Base-by-base conservation (phyloP, 2,329 filamentous ascomycete genomes). In the Colletotrichum magnum region DNA sequence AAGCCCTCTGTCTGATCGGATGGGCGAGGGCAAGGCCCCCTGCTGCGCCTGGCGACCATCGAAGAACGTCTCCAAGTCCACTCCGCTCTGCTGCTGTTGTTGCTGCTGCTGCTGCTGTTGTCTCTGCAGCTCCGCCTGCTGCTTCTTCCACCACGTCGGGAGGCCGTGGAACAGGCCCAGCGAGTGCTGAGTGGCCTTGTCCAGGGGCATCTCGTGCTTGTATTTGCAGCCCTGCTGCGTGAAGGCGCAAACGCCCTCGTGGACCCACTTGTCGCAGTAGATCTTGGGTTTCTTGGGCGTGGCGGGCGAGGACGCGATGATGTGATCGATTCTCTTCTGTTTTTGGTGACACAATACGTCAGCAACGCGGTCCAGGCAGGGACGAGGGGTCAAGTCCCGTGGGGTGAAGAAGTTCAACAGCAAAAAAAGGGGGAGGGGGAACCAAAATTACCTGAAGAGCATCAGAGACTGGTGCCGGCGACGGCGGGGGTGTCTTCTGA, bases 241-340 rank as follows among this genome's bases (percentile, higher is more conserved):
- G 78, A 94, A 98, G 71, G 92, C 92, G 78, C 95, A 98, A 51
- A 93, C 89, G 21, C 94, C 94, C 68, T 93, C 91, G 74, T 93
- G 91, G 63, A 97, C 91, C 94, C 94, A 98, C 79, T 95, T 94
- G 68, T 94, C 93, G 80, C 94, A 97, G 79, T 92, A 97, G 26
- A 92, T 83, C 78, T 97, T 97, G 67, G 79, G 77, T 26, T 77
- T 77, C 75, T 87, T 89, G 6, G 80, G 79, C 5, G 75, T 76
- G 12, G 83, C 79, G 18, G 81, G 80, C 5, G 72, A 73, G 5
- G 72, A 73, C 18, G 69, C 71, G 4, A 72, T 48, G 32, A 71
- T 72, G 45, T 68, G 65, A 28, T 73, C 80, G 59, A 81, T 81
- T 7, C 75, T 77, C 15, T 75, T 76, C 79, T 81, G 26, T 28